These are phyloP conservation scores for Kuraishia capsulata DNA, from an alignment of 805 yeast genomes.

Conservation along the genomic window DNA sequence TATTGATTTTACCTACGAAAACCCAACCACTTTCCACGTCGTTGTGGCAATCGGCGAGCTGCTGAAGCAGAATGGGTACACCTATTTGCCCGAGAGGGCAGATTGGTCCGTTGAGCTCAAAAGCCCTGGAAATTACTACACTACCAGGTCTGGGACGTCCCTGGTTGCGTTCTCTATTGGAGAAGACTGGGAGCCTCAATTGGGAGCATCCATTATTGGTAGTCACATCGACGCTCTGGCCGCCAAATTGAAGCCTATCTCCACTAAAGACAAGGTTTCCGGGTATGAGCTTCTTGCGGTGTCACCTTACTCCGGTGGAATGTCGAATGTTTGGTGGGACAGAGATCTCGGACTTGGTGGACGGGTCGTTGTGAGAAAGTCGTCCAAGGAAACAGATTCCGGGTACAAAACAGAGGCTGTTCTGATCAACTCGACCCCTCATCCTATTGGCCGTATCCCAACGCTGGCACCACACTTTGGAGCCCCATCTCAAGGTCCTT, in stretches of 20 bases:
- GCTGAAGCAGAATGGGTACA: constrained; percentile 54
- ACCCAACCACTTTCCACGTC: constrained; percentile 74
- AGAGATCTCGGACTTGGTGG: constrained; percentile 86
- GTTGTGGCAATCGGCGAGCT: constrained; percentile 39
- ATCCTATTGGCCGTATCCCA: constrained; percentile 74
- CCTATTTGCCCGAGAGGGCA: constrained; percentile 53
- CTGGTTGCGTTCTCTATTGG: constrained; percentile 69
- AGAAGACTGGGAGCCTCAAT: constrained; percentile 49
- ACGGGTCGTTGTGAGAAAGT: constrained; percentile 45
- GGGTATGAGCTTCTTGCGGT: constrained; percentile 77
- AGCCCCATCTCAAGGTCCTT: constrained; percentile 54
- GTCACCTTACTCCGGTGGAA: constrained; percentile 75
- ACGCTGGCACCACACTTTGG: constrained; percentile 88
- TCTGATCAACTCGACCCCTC: constrained; percentile 50
- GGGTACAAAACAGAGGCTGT: constrained; percentile 14
- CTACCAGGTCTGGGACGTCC: constrained; percentile 59
- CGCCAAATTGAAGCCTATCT: constrained; percentile 61
- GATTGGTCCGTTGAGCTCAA: constrained; percentile 33
- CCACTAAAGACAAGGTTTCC: constrained; percentile 50
- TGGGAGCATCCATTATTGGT: constrained; percentile 64
- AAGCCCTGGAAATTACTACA: constrained; percentile 49
- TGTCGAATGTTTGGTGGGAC: constrained; percentile 65
- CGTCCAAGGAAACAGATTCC: constrained; percentile 15
- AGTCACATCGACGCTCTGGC: constrained; percentile 72
- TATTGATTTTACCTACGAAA: constrained; percentile 59